Evolutionary conservation across 305 asterid genomes (phyloP).

Genomic region (Ajuga reptans): DNA sequence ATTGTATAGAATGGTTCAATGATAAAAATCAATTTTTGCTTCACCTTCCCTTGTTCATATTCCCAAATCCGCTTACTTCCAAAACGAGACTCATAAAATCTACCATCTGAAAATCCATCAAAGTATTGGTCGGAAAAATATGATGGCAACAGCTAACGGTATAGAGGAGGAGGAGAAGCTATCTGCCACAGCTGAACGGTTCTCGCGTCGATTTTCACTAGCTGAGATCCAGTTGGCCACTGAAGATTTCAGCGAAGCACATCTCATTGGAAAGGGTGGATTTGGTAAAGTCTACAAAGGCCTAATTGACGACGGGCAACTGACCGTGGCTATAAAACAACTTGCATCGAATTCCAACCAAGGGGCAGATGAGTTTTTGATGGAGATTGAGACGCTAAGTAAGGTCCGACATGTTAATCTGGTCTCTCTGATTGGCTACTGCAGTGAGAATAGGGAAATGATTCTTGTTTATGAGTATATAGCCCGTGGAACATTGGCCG

Average conservation of each 20-base stretch:
- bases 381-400: constrained; percentile 15
- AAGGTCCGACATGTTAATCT: background rate
- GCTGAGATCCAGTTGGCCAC: constrained; percentile 26
- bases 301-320: background rate
- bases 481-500: constrained; percentile 22
- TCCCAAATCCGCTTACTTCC: too few relatives aligned
- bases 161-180: background rate
- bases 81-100: too few relatives aligned
- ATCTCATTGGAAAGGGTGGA: constrained; percentile 22
- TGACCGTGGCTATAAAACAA: constrained; percentile 26
- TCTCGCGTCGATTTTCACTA: constrained; percentile 23
- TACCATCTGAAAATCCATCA: too few relatives aligned
- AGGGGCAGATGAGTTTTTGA: constrained; percentile 26
- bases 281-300: constrained; percentile 17
- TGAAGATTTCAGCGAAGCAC: constrained; percentile 17
- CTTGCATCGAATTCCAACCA: constrained; percentile 22
- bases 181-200: constrained; percentile 20
- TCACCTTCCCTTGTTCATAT: too few relatives aligned
- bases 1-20: too few relatives aligned
- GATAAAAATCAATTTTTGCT: too few relatives aligned
- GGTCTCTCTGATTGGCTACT: constrained; percentile 17
- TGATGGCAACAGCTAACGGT: background rate
- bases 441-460: constrained; percentile 8
- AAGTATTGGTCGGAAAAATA: too few relatives aligned
- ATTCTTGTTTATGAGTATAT: constrained; percentile 15